phyloP scores from a whole-genome alignment of 257 asterid species.

The Lantana camara region DNA sequence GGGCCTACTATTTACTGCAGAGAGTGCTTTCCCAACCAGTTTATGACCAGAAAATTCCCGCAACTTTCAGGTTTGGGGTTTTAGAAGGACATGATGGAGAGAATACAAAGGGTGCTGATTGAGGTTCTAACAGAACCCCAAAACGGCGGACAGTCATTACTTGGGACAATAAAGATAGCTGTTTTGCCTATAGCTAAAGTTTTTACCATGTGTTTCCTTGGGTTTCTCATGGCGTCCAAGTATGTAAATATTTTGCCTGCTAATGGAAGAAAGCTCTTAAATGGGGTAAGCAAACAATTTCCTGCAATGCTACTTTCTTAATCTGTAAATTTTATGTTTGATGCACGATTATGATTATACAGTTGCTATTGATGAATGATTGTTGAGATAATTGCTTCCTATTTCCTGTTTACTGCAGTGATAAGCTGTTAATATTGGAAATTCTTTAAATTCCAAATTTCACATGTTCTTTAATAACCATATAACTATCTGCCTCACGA shows the following conservation, averaged over 20 bases:
- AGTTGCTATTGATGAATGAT: not conserved
- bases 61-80: slow-evolving; percentile 11
- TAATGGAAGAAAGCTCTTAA: slow-evolving; percentile 92
- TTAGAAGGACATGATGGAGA: slow-evolving; percentile 41
- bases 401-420: not conserved
- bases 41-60: not conserved
- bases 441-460: slow-evolving; percentile 13
- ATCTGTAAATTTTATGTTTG: slow-evolving; percentile 4
- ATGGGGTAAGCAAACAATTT: slow-evolving; percentile 63
- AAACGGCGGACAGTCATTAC: slow-evolving; percentile 76
- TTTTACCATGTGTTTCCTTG: slow-evolving; percentile 87
- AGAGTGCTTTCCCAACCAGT: not conserved
- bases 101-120: slow-evolving; percentile 60
- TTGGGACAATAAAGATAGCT: slow-evolving; percentile 80
- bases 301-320: not conserved
- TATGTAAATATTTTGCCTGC: slow-evolving; percentile 80
- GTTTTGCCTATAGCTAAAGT: slow-evolving; percentile 96
- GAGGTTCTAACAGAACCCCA: slow-evolving; percentile 69
- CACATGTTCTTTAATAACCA: slow-evolving; percentile 15
- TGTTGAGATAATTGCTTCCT: not conserved
- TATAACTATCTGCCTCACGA: not conserved
- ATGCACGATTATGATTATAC: not conserved
- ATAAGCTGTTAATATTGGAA: not conserved
- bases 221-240: slow-evolving; percentile 94
- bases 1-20: not conserved